phyloP scores from a whole-genome alignment of 306 rosid genomes.

The Arachis hypogaea region DNA sequence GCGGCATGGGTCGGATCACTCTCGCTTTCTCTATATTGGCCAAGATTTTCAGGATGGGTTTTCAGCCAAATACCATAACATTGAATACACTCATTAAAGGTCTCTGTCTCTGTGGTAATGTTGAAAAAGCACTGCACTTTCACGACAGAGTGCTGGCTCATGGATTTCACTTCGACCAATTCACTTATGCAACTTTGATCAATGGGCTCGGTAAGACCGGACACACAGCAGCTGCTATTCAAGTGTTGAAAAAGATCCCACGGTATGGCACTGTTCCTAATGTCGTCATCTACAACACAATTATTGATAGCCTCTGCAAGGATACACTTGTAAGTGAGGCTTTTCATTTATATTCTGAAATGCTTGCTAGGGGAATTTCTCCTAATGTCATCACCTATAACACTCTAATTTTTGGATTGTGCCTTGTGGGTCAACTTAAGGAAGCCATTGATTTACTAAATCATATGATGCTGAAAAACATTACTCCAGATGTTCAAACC shows the following conservation, averaged over 20 bases:
- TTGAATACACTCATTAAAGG: too few relatives aligned
- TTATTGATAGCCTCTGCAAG: conserved; percentile 51
- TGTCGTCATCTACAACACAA: conserved; percentile 35
- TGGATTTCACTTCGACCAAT: too few relatives aligned
- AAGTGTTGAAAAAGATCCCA: conserved; percentile 4
- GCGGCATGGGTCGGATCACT: too few relatives aligned
- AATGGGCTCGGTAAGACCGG: not conserved
- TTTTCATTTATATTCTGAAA: conserved; percentile 21
- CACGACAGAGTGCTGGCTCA: too few relatives aligned
- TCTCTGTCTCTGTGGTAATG: too few relatives aligned
- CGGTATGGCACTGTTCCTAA: conserved; percentile 19
- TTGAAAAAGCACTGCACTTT: too few relatives aligned
- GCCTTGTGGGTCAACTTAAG: conserved; percentile 33
- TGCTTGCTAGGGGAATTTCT: conserved; percentile 30
- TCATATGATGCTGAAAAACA: too few relatives aligned
- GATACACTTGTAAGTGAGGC: conserved; percentile 7
- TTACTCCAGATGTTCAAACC: too few relatives aligned
- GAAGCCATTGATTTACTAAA: conserved; percentile 35
- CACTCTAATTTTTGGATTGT: conserved; percentile 43
- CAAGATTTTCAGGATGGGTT: too few relatives aligned
- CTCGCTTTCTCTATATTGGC: too few relatives aligned
- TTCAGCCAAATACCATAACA: too few relatives aligned
- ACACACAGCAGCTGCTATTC: conserved; percentile 4
- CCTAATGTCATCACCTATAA: conserved; percentile 44
- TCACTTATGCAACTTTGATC: too few relatives aligned